Conservation (phyloP, 2,329 filamentous ascomycete genomes). For the Ceratocystis eucalypticola region DNA sequence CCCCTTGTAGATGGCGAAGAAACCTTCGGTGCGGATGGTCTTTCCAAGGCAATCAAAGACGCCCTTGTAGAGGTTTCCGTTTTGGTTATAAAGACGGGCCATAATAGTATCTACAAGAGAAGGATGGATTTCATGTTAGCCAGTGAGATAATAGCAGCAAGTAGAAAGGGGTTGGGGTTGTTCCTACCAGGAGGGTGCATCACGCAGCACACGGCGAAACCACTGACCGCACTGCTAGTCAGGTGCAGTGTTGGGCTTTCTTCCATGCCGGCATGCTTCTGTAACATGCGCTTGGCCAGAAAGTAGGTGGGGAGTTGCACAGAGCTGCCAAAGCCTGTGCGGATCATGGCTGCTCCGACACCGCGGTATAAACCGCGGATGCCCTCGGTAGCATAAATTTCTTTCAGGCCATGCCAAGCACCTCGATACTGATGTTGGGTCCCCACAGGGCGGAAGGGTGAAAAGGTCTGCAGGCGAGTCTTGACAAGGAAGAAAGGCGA, state of each 20-base stretch:
- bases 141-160: background rate
- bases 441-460: constrained; percentile 80
- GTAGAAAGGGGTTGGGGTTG: background rate
- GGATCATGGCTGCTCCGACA: constrained; percentile 84
- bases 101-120: constrained; percentile 66
- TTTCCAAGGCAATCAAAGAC: constrained; percentile 86
- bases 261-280: constrained; percentile 72
- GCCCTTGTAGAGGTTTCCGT: constrained; percentile 87
- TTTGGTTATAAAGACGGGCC: constrained; percentile 98
- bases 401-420: constrained; percentile 65
- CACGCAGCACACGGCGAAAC: constrained; percentile 90
- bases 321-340: constrained; percentile 88
- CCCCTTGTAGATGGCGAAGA: constrained; percentile 93
- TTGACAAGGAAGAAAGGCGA: constrained; percentile 98
- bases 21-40: constrained; percentile 79
- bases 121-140: background rate
- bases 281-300: constrained; percentile 78
- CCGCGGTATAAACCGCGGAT: constrained; percentile 74
- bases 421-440: constrained; percentile 92
- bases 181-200: constrained; percentile 86
- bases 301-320: constrained; percentile 97
- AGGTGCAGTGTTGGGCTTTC: constrained; percentile 84
- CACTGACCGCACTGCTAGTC: constrained; percentile 74
- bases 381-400: constrained; percentile 70
- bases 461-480: constrained; percentile 87